Conservation (phyloP, 495 filamentous ascomycete genomes). For the Annulohypoxylon bovei region DNA sequence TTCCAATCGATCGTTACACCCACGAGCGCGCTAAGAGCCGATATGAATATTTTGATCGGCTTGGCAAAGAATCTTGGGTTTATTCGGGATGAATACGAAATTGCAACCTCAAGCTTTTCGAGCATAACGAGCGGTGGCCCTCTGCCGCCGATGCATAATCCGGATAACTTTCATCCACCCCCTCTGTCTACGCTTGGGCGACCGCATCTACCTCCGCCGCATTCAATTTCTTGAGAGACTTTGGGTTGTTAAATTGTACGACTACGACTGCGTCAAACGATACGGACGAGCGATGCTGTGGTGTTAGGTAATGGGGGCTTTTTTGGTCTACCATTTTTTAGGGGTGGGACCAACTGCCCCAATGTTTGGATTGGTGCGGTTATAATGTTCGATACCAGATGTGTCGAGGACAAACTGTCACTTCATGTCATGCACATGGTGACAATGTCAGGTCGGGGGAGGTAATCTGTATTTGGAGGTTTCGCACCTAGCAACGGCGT, state of each 20-base stretch:
- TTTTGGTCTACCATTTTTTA: background rate
- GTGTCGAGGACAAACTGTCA: conserved; percentile 13
- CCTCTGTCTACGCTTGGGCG: conserved; percentile 31
- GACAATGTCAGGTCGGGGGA: conserved; percentile 23
- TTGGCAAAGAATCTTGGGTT: conserved; percentile 64
- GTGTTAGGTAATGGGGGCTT: background rate
- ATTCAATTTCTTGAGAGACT: conserved; percentile 20
- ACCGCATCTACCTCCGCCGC: conserved; percentile 22
- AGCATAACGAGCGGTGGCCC: conserved; percentile 51
- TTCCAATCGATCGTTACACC: conserved; percentile 69
- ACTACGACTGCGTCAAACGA: conserved; percentile 3
- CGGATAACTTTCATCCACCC: conserved; percentile 30
- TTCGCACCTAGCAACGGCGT: conserved; percentile 37
- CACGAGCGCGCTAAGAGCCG: conserved; percentile 71
- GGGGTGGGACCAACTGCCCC: background rate
- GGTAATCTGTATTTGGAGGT: conserved; percentile 30
- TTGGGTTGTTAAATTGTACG: conserved; percentile 9
- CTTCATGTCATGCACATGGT: conserved; percentile 17
- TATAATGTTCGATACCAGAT: conserved; percentile 21
- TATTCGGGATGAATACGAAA: conserved; percentile 41
- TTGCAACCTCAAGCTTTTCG: conserved; percentile 56
- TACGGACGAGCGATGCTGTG: conserved; percentile 18
- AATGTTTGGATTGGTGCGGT: conserved; percentile 11
- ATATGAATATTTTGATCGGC: conserved; percentile 73
- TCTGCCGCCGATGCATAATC: conserved; percentile 35